These are phyloP conservation scores for Aspergillus pseudoterreus DNA, from an alignment of 2,329 filamentous ascomycete genomes.

Conservation along the genomic window DNA sequence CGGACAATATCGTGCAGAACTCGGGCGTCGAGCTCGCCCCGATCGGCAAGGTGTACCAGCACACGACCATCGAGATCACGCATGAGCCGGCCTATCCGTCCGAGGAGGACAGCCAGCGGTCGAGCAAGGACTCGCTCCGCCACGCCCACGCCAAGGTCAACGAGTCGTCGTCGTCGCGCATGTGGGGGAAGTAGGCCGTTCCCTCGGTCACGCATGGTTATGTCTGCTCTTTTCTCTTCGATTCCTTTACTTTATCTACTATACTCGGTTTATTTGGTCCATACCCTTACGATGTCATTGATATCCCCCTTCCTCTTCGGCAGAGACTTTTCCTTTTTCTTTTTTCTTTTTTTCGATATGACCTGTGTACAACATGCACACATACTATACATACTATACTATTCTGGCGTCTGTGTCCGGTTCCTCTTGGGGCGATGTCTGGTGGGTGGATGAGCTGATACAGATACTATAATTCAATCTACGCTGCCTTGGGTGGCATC, in stretches of 20 bases:
- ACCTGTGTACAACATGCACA: too few species aligned
- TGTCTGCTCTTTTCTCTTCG: background rate
- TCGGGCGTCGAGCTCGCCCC: conserved; percentile 26
- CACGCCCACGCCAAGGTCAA: conserved; percentile 3
- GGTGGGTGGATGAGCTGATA: too few species aligned
- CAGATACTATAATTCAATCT: too few species aligned
- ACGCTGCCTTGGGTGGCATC: too few species aligned
- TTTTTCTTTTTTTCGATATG: background rate
- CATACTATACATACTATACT: too few species aligned
- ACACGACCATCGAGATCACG: conserved; percentile 44
- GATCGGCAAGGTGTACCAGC: conserved; percentile 41
- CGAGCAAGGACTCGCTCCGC: conserved; percentile 24
- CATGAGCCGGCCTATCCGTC: conserved; percentile 31
- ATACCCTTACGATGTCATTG: background rate
- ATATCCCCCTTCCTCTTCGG: background rate
- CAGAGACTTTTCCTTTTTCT: background rate
- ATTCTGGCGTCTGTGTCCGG: too few species aligned
- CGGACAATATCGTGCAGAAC: conserved; percentile 41
- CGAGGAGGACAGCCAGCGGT: conserved; percentile 22
- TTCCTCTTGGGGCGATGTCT: too few species aligned
- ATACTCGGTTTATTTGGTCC: background rate
- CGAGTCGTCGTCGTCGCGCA: conserved; percentile 12
- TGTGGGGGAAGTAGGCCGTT: conserved; percentile 22
- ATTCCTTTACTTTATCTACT: background rate
- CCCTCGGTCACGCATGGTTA: background rate